phyloP scores from a whole-genome alignment of 345 rosid species.

The Salix purpurea region DNA sequence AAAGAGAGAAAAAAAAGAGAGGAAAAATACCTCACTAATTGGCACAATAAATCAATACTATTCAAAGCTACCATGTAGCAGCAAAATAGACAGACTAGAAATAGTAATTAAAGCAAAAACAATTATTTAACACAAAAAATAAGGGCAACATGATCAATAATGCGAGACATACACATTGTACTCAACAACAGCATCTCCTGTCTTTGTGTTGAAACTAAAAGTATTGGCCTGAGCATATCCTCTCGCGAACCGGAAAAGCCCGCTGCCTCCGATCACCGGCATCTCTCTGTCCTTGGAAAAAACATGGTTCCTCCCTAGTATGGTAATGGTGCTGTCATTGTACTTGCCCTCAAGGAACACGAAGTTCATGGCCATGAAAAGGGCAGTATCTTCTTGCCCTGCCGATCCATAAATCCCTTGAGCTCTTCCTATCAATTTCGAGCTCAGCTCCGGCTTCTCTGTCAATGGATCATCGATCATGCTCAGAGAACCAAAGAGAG shows the following conservation, averaged over 20 bases:
- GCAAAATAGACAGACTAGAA: too few species aligned
- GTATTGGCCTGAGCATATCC: slow-evolving; percentile 52
- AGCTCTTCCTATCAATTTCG: not conserved
- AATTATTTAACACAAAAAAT: too few species aligned
- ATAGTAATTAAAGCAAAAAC: too few species aligned
- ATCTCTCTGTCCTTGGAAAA: slow-evolving; percentile 41
- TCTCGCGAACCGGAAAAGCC: slow-evolving; percentile 55
- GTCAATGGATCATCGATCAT: slow-evolving; percentile 6
- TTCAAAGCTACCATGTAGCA: too few species aligned
- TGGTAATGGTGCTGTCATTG: slow-evolving; percentile 24
- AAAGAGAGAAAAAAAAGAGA: too few species aligned
- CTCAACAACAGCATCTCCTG: slow-evolving; percentile 45
- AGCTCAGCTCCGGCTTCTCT: not conserved
- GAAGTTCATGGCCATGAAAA: slow-evolving; percentile 15
- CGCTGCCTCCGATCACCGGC: slow-evolving; percentile 62
- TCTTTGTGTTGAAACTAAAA: slow-evolving; percentile 11
- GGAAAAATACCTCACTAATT: too few species aligned
- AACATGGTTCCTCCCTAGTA: slow-evolving; percentile 43
- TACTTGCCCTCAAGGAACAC: slow-evolving; percentile 11
- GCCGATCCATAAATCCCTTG: slow-evolving; percentile 3
- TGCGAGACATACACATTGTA: slow-evolving; percentile 30
- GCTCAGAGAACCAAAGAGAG: not conserved
- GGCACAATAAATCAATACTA: too few species aligned
- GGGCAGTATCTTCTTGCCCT: not conserved
- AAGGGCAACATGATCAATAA: not conserved